Evolutionary conservation across 805 yeast genomes (phyloP), one percentile per base, ranked within the genome.

Genomic region (Suhomyces prunicola): DNA sequence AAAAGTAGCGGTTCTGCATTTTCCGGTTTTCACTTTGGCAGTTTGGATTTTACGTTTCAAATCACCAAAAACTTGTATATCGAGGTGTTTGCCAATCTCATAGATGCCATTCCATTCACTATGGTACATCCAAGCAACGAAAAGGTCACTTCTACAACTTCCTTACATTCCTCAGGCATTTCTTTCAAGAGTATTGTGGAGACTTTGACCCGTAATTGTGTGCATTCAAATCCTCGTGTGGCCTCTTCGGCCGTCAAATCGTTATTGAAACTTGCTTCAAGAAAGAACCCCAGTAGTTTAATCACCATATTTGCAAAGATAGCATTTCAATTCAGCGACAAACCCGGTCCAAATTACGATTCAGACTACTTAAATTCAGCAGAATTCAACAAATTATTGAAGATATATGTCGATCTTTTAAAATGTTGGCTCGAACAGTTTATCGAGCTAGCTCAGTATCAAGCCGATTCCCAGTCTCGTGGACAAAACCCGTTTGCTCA

Each of bases 361-460:
- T 73, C 82, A 24, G 81, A 83, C 1, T 84, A 82, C 60, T 66
- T 86, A 41, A 79, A 85, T 9, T 84, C 92, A 0, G 71, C 78
- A 6, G 87, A 83, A 50, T 87, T 86, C 59, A 80, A 81, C 47
- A 71, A 73, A 45, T 65, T 88, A 2, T 68, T 93, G 49, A 81
- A 81, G 53, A 75, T 91, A 0, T 94, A 92, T 58, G 87, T 89
- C 2, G 96, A 90, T 29, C 68, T 94, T 19, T 72, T 94, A 24
- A 85, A 83, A 51, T 84, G 90, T 54, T 94, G 99, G 99, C 70
- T 91, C 13, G 80, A 79, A 13, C 86, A 86, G 31, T 79, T 89
- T 52, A 79, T 81, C 19, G 65, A 60, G n/a, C 48, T 58, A 10
- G 46, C 53, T 5, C 60, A 61, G 54, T 61, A 50, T 56, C 42